These are phyloP conservation scores for Pseudogymnoascus sp. DNA, from an alignment of 2,329 filamentous ascomycete genomes.

Conservation along the genomic window DNA sequence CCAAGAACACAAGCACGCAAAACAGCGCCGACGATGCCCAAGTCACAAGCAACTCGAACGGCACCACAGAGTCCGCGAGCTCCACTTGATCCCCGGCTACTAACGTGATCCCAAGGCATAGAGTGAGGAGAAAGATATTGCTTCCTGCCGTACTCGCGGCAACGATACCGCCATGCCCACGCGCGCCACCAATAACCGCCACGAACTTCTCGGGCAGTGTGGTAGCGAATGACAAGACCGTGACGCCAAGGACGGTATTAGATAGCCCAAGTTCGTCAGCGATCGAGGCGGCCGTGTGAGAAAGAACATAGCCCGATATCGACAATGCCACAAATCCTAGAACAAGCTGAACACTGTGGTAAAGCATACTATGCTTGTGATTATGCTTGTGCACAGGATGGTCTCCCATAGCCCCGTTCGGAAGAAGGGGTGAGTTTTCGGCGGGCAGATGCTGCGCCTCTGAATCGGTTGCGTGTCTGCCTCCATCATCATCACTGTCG, in stretches of 20 bases:
- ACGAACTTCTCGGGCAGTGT: conserved; percentile 47
- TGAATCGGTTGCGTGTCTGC: not conserved
- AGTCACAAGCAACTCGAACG: conserved; percentile 26
- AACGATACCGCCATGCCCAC: conserved; percentile 41
- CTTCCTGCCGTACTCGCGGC: conserved; percentile 45
- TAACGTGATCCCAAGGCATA: conserved; percentile 39
- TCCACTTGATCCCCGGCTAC: conserved; percentile 23
- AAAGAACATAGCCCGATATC: conserved; percentile 40
- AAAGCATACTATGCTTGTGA: conserved; percentile 23
- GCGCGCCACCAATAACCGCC: conserved; percentile 38
- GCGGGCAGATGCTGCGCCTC: conserved; percentile 12
- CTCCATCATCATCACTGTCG: conserved; percentile 17
- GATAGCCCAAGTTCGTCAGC: conserved; percentile 35
- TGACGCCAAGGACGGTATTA: conserved; percentile 38
- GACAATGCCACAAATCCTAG: conserved; percentile 37
- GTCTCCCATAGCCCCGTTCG: not conserved
- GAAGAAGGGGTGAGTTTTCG: conserved; percentile 10
- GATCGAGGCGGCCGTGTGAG: conserved; percentile 36
- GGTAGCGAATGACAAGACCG: conserved; percentile 42
- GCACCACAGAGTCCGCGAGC: conserved; percentile 22
- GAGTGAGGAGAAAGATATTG: conserved; percentile 45
- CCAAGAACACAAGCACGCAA: conserved; percentile 26
- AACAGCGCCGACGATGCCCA: conserved; percentile 26
- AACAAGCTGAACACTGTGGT: conserved; percentile 36
- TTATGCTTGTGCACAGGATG: conserved; percentile 15